phyloP scores from a whole-genome alignment of 192 early-diverging fungal species.

The Chytriomyces hyalinus region DNA sequence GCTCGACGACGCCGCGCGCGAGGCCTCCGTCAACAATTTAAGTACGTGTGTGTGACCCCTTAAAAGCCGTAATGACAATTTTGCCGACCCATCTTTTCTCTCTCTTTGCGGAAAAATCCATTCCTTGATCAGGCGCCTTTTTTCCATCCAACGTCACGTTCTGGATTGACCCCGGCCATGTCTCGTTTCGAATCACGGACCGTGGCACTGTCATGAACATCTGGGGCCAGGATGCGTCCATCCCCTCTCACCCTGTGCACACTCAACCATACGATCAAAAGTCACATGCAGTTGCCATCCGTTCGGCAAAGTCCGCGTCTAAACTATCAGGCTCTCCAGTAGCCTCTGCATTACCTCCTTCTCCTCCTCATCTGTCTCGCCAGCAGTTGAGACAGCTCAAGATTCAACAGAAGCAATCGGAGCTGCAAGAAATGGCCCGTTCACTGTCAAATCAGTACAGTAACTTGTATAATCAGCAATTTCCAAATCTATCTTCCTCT shows the following conservation, averaged over 20 bases:
- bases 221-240: constrained; percentile 20
- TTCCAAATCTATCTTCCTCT: not conserved
- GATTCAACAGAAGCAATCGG: constrained; percentile 28
- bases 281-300: not conserved
- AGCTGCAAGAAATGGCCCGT: constrained; percentile 33
- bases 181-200: constrained; percentile 33
- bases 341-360: constrained; percentile 17
- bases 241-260: not conserved
- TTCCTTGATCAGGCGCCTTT: not conserved
- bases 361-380: constrained; percentile 25
- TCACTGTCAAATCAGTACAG: constrained; percentile 12
- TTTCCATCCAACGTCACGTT: constrained; percentile 32
- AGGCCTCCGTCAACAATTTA: constrained; percentile 1
- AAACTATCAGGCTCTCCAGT: not conserved
- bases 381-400: constrained; percentile 24
- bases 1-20: constrained; percentile 18
- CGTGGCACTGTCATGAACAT: constrained; percentile 18
- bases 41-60: not conserved
- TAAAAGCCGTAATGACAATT: too few species aligned
- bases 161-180: constrained; percentile 44
- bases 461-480: not conserved
- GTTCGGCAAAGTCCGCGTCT: too few species aligned
- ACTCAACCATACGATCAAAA: not conserved
- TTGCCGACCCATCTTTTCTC: too few species aligned
- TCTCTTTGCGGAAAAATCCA: too few species aligned